Conservation (phyloP, 2,329 filamentous ascomycete species). For the Colletotrichum sp. region DNA sequence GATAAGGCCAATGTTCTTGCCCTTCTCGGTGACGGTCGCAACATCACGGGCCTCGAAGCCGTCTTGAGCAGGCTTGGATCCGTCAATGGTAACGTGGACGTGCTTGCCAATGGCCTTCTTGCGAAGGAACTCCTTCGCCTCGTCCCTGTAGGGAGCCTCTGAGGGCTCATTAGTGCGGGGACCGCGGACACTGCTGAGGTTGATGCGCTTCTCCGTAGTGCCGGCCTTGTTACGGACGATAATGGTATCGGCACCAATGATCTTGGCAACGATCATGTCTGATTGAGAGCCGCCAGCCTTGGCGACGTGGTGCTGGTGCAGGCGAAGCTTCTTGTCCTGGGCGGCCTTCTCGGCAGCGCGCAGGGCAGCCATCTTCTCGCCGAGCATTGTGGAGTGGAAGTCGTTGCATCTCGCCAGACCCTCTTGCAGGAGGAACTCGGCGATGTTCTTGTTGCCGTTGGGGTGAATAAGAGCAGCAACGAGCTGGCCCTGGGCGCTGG, state of each 20-base stretch:
- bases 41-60: conserved; percentile 96
- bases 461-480: conserved; percentile 88
- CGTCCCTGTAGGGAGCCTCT: conserved; percentile 86
- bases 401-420: conserved; percentile 93
- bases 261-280: conserved; percentile 84
- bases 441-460: conserved; percentile 77
- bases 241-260: conserved; percentile 88
- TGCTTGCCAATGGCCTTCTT: conserved; percentile 97
- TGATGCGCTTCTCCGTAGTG: conserved; percentile 82
- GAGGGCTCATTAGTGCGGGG: conserved; percentile 88
- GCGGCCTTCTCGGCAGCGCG: conserved; percentile 87
- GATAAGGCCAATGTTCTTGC: conserved; percentile 83
- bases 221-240: conserved; percentile 86
- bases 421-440: conserved; percentile 86
- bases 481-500: conserved; percentile 90
- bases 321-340: conserved; percentile 74
- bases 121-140: conserved; percentile 94
- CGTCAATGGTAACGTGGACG: conserved; percentile 86
- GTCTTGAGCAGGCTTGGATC: conserved; percentile 86
- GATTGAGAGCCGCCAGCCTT: conserved; percentile 64
- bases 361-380: conserved; percentile 83
- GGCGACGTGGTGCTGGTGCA: conserved; percentile 82
- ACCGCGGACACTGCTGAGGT: conserved; percentile 89
- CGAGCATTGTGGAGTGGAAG: conserved; percentile 92
- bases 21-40: conserved; percentile 81